Conservation (phyloP, 2,329 filamentous ascomycete genomes). For the Neoascochyta sp. region DNA sequence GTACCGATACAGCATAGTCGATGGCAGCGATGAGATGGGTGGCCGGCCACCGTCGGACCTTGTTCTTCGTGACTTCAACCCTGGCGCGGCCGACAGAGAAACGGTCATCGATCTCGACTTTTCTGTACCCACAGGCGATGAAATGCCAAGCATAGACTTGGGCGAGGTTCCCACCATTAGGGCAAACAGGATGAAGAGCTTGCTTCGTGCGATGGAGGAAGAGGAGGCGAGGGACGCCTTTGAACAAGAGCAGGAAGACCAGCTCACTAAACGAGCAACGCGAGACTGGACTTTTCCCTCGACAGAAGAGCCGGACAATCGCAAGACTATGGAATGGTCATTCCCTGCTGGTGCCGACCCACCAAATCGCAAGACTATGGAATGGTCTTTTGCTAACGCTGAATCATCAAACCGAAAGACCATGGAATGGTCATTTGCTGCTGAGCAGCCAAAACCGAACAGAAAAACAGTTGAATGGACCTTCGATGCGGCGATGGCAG, state of each 20-base stretch:
- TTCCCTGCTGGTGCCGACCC: slow-evolving; percentile 39
- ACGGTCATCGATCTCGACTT: slow-evolving; percentile 58
- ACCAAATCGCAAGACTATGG: slow-evolving; percentile 42
- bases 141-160: slow-evolving; percentile 42
- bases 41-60: slow-evolving; percentile 53
- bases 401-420: slow-evolving; percentile 40
- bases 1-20: slow-evolving; percentile 57
- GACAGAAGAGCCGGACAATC: slow-evolving; percentile 28
- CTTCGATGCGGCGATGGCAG: slow-evolving; percentile 45
- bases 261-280: slow-evolving; percentile 36
- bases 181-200: slow-evolving; percentile 51
- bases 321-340: slow-evolving; percentile 55
- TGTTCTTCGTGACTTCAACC: slow-evolving; percentile 47
- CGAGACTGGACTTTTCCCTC: slow-evolving; percentile 54
- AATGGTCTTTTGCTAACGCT: slow-evolving; percentile 45
- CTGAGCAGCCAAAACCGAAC: slow-evolving; percentile 34
- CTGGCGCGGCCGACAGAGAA: slow-evolving; percentile 45
- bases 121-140: slow-evolving; percentile 39
- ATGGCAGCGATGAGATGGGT: slow-evolving; percentile 39
- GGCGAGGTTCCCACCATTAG: slow-evolving; percentile 55
- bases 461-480: slow-evolving; percentile 48
- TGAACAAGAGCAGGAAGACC: slow-evolving; percentile 18
- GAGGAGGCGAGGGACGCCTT: slow-evolving; percentile 36
- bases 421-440: slow-evolving; percentile 53
- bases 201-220: slow-evolving; percentile 43